Percentiles rank a stretch among this genome's conserved stretches.
Evolutionary conservation across 139 green algal species (phyloP).

Genomic region (Micromonas commoda): DNA sequence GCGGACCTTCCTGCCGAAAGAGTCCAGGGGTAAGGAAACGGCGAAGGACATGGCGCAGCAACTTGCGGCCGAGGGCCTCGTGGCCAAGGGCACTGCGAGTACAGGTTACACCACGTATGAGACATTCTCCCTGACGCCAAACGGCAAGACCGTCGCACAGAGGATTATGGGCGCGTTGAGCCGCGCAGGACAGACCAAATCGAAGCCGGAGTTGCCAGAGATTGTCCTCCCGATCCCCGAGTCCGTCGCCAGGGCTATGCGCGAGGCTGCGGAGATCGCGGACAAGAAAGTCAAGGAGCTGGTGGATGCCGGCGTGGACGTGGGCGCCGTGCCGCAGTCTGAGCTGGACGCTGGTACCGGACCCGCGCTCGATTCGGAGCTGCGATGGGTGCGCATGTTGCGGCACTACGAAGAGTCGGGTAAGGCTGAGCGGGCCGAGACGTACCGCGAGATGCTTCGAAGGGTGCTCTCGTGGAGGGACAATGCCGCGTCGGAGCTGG

Average conservation of each 20-base stretch:
- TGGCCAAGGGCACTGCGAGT: not conserved
- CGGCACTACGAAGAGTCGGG: not conserved
- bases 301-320: slow-evolving; percentile 15
- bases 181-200: too few relatives aligned
- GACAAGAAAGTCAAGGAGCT: not conserved
- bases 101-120: not conserved
- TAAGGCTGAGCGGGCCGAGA: not conserved
- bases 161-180: too few relatives aligned
- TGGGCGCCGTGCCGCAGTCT: not conserved
- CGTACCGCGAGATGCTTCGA: not conserved
- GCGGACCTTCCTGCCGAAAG: not conserved
- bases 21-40: not conserved
- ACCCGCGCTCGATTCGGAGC: not conserved
- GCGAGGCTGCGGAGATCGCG: not conserved
- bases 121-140: too few relatives aligned
- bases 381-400: not conserved
- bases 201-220: too few relatives aligned
- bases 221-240: not conserved
- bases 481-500: not conserved
- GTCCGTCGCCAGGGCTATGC: not conserved
- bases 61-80: not conserved
- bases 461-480: slow-evolving; percentile 13
- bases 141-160: not conserved
- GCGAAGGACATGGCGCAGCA: not conserved
- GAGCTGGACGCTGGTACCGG: not conserved